Percentiles rank a stretch among this genome's conserved stretches.
Conservation (phyloP, 1,139 yeast genomes). For the Taphrina confusa region DNA sequence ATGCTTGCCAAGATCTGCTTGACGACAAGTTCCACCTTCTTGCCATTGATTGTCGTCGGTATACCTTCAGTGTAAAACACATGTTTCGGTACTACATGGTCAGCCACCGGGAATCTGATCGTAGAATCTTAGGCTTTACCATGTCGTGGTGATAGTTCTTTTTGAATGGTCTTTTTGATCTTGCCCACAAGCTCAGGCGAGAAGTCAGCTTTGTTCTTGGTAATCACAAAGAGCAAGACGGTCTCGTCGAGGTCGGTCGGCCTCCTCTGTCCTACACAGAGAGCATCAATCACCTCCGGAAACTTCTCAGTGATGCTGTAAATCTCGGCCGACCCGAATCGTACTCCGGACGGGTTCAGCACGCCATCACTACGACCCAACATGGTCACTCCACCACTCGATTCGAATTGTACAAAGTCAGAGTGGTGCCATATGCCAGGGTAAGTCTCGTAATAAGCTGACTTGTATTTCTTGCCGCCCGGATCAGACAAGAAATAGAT, state of each 20-base stretch:
- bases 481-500: slow-evolving; percentile 41
- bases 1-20: slow-evolving; percentile 37
- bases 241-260: slow-evolving; percentile 40
- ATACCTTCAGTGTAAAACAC: slow-evolving; percentile 40
- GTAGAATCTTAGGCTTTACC: slow-evolving; percentile 15
- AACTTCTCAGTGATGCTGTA: slow-evolving; percentile 40
- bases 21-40: slow-evolving; percentile 41
- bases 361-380: slow-evolving; percentile 42
- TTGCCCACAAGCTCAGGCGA: slow-evolving; percentile 34
- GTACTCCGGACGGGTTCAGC: slow-evolving; percentile 41
- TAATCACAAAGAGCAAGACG: slow-evolving; percentile 40
- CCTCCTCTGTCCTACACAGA: slow-evolving; percentile 41
- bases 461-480: slow-evolving; percentile 37
- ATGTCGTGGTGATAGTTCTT: slow-evolving; percentile 41
- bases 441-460: slow-evolving; percentile 40
- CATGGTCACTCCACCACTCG: slow-evolving; percentile 40
- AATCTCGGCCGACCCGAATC: slow-evolving; percentile 42
- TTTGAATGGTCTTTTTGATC: slow-evolving; percentile 38
- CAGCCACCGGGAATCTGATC: not conserved
- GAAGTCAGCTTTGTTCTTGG: slow-evolving; percentile 33
- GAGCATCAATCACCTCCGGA: slow-evolving; percentile 39
- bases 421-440: slow-evolving; percentile 42
- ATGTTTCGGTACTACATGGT: slow-evolving; percentile 38
- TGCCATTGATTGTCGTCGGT: slow-evolving; percentile 42
- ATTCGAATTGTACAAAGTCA: slow-evolving; percentile 40